Percentiles rank a stretch among this genome's conserved stretches.
Conservation (phyloP, 2,329 filamentous ascomycete species). For the Paraphoma sp. region DNA sequence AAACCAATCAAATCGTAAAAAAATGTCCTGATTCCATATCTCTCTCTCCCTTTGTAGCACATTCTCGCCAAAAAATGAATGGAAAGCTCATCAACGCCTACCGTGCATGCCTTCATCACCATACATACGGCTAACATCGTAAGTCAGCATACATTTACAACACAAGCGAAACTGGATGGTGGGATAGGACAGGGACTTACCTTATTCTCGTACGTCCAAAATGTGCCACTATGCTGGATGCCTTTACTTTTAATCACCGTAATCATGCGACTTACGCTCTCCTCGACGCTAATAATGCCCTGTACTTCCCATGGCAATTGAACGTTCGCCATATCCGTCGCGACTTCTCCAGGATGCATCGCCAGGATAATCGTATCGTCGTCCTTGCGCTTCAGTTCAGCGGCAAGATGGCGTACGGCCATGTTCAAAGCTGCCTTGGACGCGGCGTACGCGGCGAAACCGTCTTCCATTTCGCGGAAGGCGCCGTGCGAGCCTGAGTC, state of each 20-base stretch:
- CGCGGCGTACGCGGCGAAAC: constrained; percentile 64
- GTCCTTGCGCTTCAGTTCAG: constrained; percentile 60
- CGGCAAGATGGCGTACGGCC: constrained; percentile 62
- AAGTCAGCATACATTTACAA: constrained; percentile 4
- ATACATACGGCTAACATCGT: constrained; percentile 31
- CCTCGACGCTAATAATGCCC: constrained; percentile 58
- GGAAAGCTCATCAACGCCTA: no score
- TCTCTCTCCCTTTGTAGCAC: no score
- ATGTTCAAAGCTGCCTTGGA: constrained; percentile 66
- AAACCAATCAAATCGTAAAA: not conserved
- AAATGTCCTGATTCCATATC: no score
- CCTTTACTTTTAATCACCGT: constrained; percentile 58
- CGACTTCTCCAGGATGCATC: constrained; percentile 65
- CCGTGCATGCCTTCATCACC: constrained; percentile 20
- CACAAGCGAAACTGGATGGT: no score
- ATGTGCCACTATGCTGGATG: constrained; percentile 59
- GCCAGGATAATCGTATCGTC: constrained; percentile 59
- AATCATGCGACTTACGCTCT: constrained; percentile 60
- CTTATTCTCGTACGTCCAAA: constrained; percentile 63
- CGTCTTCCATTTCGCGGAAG: constrained; percentile 64
- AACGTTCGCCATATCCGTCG: constrained; percentile 63
- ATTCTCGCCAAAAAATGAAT: no score
- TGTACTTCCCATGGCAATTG: constrained; percentile 60
- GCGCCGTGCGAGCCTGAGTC: constrained; percentile 61
- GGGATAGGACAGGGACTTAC: constrained; percentile 37